A percentile compares a stretch with the other conserved stretches of the same genome.
Conservation (phyloP, 768 basidiomycete genomes). For the Floccularia luteovirens region DNA sequence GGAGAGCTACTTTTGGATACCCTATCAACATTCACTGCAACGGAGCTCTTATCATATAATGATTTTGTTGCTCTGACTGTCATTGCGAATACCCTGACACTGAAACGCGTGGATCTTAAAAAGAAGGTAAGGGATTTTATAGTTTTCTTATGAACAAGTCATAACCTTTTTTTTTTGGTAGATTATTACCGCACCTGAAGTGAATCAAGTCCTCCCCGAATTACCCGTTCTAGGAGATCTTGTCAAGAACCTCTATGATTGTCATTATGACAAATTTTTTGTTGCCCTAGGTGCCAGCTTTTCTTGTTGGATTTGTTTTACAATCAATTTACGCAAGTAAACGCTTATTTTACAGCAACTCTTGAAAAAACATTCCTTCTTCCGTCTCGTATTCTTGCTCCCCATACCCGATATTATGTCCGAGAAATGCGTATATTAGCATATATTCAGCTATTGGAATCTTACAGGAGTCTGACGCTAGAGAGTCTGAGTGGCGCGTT, state of each 20-base stretch:
- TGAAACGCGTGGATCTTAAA: conserved; percentile 83
- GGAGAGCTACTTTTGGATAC: conserved; percentile 87
- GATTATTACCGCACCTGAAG: conserved; percentile 85
- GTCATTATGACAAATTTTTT: conserved; percentile 94
- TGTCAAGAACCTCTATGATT: conserved; percentile 83
- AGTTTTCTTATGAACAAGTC: conserved; percentile 4
- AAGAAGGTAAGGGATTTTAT: conserved; percentile 55
- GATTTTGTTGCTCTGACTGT: conserved; percentile 86
- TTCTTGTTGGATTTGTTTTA: too few relatives aligned
- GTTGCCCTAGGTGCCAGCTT: conserved; percentile 76
- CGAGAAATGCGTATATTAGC: conserved; percentile 96
- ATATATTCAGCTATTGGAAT: conserved; percentile 87
- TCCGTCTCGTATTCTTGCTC: conserved; percentile 80
- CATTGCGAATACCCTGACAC: conserved; percentile 65
- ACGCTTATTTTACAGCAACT: conserved; percentile 42
- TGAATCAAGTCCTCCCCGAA: conserved; percentile 77
- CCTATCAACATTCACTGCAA: conserved; percentile 90
- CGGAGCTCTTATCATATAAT: conserved; percentile 81
- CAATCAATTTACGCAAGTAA: conserved; percentile 3
- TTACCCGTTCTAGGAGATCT: conserved; percentile 78
- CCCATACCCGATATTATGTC: conserved; percentile 84
- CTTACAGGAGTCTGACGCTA: conserved; percentile 83
- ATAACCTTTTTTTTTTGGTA: conserved; percentile 16
- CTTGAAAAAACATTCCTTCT: conserved; percentile 84
- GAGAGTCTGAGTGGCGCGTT: conserved; percentile 83